Percentiles rank a stretch among this genome's conserved stretches.
Conservation (phyloP, 805 yeast genomes). For the Sungouiella thailandica region DNA sequence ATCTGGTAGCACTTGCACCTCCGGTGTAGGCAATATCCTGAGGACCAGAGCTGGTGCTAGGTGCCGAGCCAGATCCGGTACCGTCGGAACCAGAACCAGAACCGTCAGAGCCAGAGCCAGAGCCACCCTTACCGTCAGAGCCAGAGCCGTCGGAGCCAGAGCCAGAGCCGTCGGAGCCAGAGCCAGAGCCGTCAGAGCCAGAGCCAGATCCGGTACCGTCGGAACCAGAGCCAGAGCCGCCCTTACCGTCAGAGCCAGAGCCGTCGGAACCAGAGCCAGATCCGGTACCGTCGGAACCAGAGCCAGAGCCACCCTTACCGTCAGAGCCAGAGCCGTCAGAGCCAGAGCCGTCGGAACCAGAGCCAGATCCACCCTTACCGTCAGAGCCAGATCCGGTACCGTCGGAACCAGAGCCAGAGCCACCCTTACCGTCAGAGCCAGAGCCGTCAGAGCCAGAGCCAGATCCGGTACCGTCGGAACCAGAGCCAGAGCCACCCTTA, state of each 20-base stretch:
- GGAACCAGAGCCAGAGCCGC: background rate
- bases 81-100: background rate
- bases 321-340: background rate
- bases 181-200: background rate
- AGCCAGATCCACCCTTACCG: background rate
- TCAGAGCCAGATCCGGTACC: background rate
- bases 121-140: background rate
- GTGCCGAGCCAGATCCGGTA: too few species aligned
- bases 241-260: background rate
- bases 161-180: slow-evolving; percentile 1
- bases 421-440: background rate
- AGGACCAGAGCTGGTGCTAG: too few species aligned
- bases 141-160: background rate
- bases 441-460: background rate
- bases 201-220: background rate
- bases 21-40: too few species aligned
- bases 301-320: background rate
- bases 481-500: background rate
- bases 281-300: background rate
- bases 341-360: background rate
- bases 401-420: background rate
- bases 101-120: background rate
- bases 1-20: too few species aligned
- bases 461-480: background rate
- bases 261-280: background rate